phyloP scores from a whole-genome alignment of 2,329 filamentous ascomycete genomes.

The Ophidiomyces ophidiicola region DNA sequence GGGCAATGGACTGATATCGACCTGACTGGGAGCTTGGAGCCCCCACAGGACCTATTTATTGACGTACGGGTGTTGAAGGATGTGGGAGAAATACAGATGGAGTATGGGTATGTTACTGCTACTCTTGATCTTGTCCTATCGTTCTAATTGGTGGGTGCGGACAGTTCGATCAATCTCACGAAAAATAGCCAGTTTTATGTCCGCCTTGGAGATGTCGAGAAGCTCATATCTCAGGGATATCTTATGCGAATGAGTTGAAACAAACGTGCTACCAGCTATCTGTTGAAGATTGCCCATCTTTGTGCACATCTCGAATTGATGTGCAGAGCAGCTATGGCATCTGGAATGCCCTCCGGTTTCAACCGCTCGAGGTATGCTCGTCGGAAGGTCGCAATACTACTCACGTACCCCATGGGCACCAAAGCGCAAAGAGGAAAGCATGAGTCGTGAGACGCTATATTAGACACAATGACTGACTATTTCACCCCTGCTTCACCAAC shows the following conservation, averaged over 20 bases:
- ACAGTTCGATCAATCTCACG: constrained; percentile 81
- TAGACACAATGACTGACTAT: too few species aligned
- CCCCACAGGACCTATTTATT: constrained; percentile 90
- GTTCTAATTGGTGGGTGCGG: constrained; percentile 12
- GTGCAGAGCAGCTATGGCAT: too few species aligned
- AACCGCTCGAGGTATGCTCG: too few species aligned
- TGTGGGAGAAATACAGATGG: constrained; percentile 95
- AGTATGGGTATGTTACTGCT: constrained; percentile 65
- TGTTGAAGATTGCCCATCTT: too few species aligned
- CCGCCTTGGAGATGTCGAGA: constrained; percentile 86
- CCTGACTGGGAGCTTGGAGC: constrained; percentile 82
- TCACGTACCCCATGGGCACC: too few species aligned
- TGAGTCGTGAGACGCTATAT: too few species aligned
- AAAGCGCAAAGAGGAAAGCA: too few species aligned
- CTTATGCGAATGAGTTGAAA: constrained; percentile 76
- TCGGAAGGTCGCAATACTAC: too few species aligned
- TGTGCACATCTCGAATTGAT: too few species aligned
- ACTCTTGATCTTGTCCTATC: background rate
- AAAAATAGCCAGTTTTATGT: constrained; percentile 99
- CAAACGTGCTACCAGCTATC: too few species aligned
- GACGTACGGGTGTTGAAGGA: constrained; percentile 93
- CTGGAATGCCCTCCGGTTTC: too few species aligned
- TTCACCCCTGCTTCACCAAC: too few species aligned
- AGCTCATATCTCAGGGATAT: constrained; percentile 87
- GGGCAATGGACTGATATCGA: constrained; percentile 98